Conservation (phyloP, 2,329 filamentous ascomycete species). For the Fusarium musae region DNA sequence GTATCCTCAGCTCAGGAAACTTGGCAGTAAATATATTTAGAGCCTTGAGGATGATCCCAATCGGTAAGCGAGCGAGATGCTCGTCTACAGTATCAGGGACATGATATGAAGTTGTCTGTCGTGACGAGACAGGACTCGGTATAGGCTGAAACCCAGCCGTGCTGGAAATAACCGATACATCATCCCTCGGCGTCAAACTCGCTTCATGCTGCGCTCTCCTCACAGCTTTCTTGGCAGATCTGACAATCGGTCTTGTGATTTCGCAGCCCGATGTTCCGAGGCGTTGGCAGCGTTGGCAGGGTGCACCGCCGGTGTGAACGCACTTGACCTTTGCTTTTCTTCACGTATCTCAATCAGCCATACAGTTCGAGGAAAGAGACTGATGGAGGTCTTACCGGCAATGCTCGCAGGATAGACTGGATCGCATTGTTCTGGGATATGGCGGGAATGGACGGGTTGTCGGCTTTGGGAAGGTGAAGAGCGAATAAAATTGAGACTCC, state of each 20-base stretch:
- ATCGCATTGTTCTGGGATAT: conserved; percentile 38
- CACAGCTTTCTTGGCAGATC: conserved; percentile 9
- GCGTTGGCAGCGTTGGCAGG: conserved; percentile 48
- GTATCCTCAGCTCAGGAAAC: conserved; percentile 49
- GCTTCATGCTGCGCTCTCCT: conserved; percentile 4
- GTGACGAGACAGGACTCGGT: neutral
- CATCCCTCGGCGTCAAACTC: neutral
- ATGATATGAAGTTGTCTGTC: neutral
- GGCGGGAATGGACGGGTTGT: conserved; percentile 5
- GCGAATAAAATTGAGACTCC: conserved; percentile 3
- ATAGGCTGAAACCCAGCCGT: neutral
- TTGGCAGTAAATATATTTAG: conserved; percentile 50
- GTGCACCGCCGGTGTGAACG: conserved; percentile 46
- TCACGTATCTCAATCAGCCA: neutral
- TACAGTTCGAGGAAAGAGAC: too few species aligned
- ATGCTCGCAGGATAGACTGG: conserved; percentile 50
- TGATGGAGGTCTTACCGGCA: conserved; percentile 42
- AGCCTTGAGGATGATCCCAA: conserved; percentile 46
- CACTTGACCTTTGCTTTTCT: conserved; percentile 52
- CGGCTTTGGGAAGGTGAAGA: conserved; percentile 13
- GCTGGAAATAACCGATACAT: neutral
- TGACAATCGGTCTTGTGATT: conserved; percentile 31
- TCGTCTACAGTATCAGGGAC: conserved; percentile 20
- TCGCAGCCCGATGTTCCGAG: conserved; percentile 42
- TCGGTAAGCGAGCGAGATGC: conserved; percentile 43